A percentile compares a stretch with the other conserved stretches of the same genome.
These are phyloP conservation scores for Dothideomycetes sp. DNA, from an alignment of 2,329 filamentous ascomycete species.

Conservation along the genomic window DNA sequence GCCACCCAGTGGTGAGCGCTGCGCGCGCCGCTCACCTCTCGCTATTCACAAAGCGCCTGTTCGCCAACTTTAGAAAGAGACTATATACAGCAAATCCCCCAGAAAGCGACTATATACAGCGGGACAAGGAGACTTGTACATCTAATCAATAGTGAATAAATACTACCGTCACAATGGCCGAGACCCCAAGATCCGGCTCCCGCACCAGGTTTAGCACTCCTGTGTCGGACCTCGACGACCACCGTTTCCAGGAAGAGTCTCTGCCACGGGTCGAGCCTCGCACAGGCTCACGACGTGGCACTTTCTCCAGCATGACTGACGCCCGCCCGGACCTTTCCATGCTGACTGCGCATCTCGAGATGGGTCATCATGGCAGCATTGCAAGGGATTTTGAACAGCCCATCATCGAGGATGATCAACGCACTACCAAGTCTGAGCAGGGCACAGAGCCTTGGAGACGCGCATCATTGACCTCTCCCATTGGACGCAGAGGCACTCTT, in stretches of 20 bases:
- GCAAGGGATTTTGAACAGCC: conserved; percentile 81
- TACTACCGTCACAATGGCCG: conserved; percentile 32
- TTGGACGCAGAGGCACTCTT: conserved; percentile 31
- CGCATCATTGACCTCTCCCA: conserved; percentile 21
- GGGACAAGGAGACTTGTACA: conserved; percentile 1
- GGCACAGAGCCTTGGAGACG: conserved; percentile 32
- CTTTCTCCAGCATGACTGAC: conserved; percentile 55
- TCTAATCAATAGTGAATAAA: neutral
- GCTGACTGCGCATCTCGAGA: conserved; percentile 30
- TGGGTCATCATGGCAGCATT: conserved; percentile 30
- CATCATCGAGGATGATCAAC: conserved; percentile 60
- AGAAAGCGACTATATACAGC: too few species aligned
- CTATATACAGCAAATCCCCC: neutral
- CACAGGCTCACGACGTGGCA: conserved; percentile 50
- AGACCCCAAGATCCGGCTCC: conserved; percentile 54
- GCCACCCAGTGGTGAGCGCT: conserved; percentile 40
- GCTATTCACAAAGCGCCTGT: conserved; percentile 2
- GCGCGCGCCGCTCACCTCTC: conserved; percentile 40
- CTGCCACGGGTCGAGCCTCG: conserved; percentile 40
- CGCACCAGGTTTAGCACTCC: conserved; percentile 61
- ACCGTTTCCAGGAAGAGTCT: conserved; percentile 57
- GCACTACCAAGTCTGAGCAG: conserved; percentile 21
- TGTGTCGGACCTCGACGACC: conserved; percentile 76
- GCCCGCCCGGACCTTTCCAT: conserved; percentile 34
- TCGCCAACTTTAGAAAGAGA: neutral